These are phyloP conservation scores for Melampsora larici-populina DNA, from an alignment of 1,284 basidiomycete species.

Conservation along the genomic window DNA sequence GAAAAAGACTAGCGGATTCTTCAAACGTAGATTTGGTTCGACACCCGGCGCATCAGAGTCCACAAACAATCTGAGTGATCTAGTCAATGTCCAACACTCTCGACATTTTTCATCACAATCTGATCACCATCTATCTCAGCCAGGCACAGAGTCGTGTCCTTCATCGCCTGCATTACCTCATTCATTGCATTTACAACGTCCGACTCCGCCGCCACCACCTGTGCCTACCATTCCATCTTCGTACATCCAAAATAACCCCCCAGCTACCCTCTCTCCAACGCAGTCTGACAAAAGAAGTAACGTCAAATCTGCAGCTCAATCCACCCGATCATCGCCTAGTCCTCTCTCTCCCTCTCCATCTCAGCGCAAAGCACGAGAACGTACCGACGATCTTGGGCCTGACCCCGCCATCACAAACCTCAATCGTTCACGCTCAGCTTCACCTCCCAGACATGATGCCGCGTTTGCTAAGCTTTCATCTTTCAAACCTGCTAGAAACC, in stretches of 20 bases:
- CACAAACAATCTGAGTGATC: neutral
- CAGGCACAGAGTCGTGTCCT: neutral
- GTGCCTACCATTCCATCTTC: slow-evolving; percentile 34
- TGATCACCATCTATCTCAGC: neutral
- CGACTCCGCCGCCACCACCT: slow-evolving; percentile 8
- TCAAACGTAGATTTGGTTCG: slow-evolving; percentile 25
- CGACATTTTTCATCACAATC: neutral
- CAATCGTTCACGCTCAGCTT: neutral
- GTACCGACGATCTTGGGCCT: neutral
- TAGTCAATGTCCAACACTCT: neutral
- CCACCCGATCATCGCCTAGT: neutral
- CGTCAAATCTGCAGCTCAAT: neutral
- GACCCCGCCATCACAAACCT: neutral
- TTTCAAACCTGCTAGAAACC: neutral
- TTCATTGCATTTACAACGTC: neutral
- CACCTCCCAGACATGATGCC: neutral
- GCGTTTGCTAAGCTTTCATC: neutral
- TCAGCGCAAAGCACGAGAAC: too few species aligned
- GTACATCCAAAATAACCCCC: neutral
- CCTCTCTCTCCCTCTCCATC: neutral
- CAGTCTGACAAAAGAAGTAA: neutral
- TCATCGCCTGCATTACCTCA: neutral
- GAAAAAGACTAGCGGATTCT: slow-evolving; percentile 40
- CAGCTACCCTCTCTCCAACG: neutral
- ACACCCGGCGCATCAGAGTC: neutral